Base-by-base conservation (phyloP, 202 grass and related monocot genomes). In the Schoenoplectus tabernaemontani region DNA sequence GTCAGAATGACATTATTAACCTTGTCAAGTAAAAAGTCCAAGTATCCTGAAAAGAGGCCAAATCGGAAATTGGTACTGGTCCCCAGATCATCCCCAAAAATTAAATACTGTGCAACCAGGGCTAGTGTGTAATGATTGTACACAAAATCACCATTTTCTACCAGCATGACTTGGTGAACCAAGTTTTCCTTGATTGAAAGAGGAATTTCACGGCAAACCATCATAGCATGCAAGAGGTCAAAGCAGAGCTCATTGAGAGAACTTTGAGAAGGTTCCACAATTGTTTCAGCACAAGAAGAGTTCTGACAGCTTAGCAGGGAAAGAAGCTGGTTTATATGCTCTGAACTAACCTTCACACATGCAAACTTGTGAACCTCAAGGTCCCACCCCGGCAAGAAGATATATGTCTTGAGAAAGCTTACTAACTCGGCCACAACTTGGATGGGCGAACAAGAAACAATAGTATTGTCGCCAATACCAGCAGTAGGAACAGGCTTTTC, bases 111-210 rank as follows among this genome's bases (percentile, higher is more conserved):
- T 1, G 86, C 86, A 85, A 90, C 86, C 54, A 98, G 84, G 85
- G 89, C 84, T 84, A 98, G 87, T 13, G 86, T 81, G 73, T 92
- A 90, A 69, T 90, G 62, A 83, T 90, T 94, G 69, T 98, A 98
- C 46, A 83, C 84, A 80, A 92, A 89, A 59, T 72, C 88, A 46
- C 91, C 89, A 84, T 87, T 86, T 71, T 94, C 91, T 82, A 87
- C 83, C 82, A 85, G 88, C 62, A 98, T 82, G 68, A 98, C 89
- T 83, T 92, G 84, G 70, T 92, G 86, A 81, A 94, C 88, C 73
- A 98, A 87, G 57, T 86, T 53, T 81, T 92, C 84, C 84, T 88
- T 94, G 24, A 98, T 77, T 62, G 80, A 88, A 81, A 72, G 60
- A 75, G 89, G 84, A 60, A 89, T 90, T 50, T 85, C 81, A 81